These are phyloP conservation scores for Coemansia nantahalensis DNA, from an alignment of 192 early-diverging fungal species.

Conservation along the genomic window DNA sequence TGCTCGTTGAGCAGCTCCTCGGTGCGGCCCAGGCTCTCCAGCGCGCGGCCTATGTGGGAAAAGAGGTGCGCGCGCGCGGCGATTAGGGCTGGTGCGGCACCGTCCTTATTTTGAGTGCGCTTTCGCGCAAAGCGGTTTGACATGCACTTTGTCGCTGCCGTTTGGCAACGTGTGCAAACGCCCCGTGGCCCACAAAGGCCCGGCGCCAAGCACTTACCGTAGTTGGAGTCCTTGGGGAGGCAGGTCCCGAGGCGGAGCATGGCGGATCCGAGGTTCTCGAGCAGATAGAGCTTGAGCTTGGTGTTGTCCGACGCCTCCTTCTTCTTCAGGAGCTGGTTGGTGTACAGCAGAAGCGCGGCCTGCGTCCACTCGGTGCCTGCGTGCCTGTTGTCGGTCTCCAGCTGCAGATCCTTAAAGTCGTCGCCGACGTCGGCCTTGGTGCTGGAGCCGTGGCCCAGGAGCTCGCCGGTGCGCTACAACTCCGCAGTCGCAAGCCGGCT, in stretches of 20 bases:
- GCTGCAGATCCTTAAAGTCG: slow-evolving; percentile 77
- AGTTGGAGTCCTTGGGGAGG: slow-evolving; percentile 52
- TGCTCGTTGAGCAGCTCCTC: slow-evolving; percentile 48
- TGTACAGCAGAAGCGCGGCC: slow-evolving; percentile 53
- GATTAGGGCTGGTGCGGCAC: not conserved
- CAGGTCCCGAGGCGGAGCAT: slow-evolving; percentile 63
- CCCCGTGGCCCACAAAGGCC: no score
- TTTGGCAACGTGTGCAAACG: no score
- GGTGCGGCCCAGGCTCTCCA: slow-evolving; percentile 55
- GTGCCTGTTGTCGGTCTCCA: slow-evolving; percentile 66
- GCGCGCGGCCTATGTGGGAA: slow-evolving; percentile 40
- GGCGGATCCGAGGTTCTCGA: slow-evolving; percentile 62
- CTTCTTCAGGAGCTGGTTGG: slow-evolving; percentile 59
- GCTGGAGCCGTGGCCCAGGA: slow-evolving; percentile 59
- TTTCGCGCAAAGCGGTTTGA: no score
- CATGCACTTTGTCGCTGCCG: no score
- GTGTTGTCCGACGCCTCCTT: slow-evolving; percentile 63
- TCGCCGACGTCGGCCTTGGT: slow-evolving; percentile 72
- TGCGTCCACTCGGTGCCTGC: slow-evolving; percentile 64
- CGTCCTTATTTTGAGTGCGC: not conserved
- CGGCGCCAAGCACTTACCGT: slow-evolving; percentile 26
- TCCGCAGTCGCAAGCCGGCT: not conserved
- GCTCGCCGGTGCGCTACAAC: slow-evolving; percentile 69
- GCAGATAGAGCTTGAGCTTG: slow-evolving; percentile 60
- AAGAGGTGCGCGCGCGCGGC: not conserved